These are phyloP conservation scores for Phlyctochytrium bullatum DNA, from an alignment of 192 early-diverging fungal species.

Conservation along the genomic window DNA sequence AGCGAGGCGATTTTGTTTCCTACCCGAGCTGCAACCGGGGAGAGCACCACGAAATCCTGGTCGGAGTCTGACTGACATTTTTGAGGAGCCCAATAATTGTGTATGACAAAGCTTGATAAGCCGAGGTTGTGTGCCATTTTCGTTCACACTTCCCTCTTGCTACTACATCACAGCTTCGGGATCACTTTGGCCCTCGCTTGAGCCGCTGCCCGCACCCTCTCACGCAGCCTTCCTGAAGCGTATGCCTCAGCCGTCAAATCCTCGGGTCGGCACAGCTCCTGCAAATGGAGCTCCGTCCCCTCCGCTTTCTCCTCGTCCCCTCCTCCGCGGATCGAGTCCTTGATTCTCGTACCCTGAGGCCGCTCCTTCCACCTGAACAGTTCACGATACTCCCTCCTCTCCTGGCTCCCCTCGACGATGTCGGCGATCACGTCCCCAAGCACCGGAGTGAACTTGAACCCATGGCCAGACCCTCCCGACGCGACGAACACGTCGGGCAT, in stretches of 20 bases:
- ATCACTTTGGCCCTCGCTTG: no score
- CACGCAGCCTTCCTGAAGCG: no score
- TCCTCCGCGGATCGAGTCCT: neutral
- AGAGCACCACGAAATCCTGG: no score
- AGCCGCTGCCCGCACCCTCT: no score
- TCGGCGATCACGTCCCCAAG: conserved; percentile 48
- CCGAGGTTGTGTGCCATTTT: no score
- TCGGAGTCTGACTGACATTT: no score
- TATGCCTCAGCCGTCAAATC: neutral
- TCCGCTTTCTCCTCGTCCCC: neutral
- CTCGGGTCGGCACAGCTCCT: neutral
- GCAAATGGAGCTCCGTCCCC: neutral
- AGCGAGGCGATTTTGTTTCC: no score
- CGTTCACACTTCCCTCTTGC: no score
- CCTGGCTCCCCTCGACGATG: conserved; percentile 35
- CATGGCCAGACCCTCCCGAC: conserved; percentile 59
- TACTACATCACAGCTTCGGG: no score
- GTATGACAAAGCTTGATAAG: no score
- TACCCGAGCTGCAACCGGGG: no score
- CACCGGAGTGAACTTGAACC: conserved; percentile 59
- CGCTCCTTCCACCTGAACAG: conserved; percentile 17
- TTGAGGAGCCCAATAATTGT: no score
- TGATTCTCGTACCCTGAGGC: neutral
- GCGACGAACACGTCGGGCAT: conserved; percentile 44
- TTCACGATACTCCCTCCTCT: neutral